A percentile compares a stretch with the other conserved stretches of the same genome.
Conservation (phyloP, 1,284 basidiomycete species). For the Trichosporon inkin region DNA sequence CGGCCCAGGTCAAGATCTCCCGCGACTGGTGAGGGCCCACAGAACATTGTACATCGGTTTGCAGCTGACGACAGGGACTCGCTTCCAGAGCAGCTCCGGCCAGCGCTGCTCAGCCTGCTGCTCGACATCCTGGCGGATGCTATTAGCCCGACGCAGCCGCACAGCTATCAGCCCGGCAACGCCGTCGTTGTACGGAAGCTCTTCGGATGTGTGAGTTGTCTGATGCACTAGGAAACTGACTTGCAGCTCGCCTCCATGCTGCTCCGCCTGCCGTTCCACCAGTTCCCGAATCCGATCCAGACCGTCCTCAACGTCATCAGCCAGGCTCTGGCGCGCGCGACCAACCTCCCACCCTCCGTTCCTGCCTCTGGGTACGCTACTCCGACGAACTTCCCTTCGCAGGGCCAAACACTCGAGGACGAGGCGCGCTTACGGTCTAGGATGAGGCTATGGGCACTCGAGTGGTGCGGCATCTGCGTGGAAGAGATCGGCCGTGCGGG, state of each 20-base stretch:
- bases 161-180: conserved; percentile 39
- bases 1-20: conserved; percentile 82
- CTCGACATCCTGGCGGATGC: conserved; percentile 40
- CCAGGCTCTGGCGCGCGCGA: conserved; percentile 31
- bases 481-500: conserved; percentile 74
- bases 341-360: conserved; percentile 33
- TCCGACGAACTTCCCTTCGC: conserved; percentile 54
- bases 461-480: conserved; percentile 75
- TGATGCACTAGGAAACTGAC: neutral
- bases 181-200: conserved; percentile 72
- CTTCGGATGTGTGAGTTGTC: conserved; percentile 68
- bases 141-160: conserved; percentile 36
- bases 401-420: conserved; percentile 40
- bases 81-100: conserved; percentile 42
- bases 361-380: conserved; percentile 42
- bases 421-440: conserved; percentile 25
- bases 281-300: conserved; percentile 39
- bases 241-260: conserved; percentile 42
- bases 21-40: conserved; percentile 72
- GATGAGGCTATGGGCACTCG: conserved; percentile 54
- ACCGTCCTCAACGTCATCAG: conserved; percentile 41
- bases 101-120: conserved; percentile 40
- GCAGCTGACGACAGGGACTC: conserved; percentile 38
- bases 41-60: neutral
- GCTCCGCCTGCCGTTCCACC: conserved; percentile 40